phyloP scores from a whole-genome alignment of 1,284 basidiomycete genomes.

The Rhodotorula sp. region DNA sequence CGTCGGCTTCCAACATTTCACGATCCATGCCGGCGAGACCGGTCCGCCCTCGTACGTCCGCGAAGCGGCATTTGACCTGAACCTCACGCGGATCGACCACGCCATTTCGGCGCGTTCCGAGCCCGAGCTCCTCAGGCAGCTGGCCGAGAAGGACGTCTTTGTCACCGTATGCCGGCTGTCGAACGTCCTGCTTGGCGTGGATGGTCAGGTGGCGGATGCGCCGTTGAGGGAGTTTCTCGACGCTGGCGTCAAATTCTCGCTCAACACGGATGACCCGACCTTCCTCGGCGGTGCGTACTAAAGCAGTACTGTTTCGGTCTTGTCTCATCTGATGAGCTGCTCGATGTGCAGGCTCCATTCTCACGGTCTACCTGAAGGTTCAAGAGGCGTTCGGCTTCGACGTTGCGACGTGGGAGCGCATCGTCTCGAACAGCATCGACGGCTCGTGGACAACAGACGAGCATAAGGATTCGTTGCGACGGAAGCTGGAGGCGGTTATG shows the following conservation, averaged over 20 bases:
- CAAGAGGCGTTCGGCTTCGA: conserved; percentile 40
- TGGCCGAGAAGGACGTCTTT: conserved; percentile 34
- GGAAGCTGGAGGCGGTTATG: conserved; percentile 27
- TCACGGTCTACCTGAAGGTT: conserved; percentile 43
- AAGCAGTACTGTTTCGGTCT: not conserved
- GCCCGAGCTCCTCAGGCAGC: conserved; percentile 35
- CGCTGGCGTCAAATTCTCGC: conserved; percentile 42
- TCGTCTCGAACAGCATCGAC: conserved; percentile 40
- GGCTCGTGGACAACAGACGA: conserved; percentile 40
- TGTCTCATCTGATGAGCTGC: not conserved
- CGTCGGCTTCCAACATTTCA: conserved; percentile 36
- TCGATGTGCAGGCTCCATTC: conserved; percentile 28
- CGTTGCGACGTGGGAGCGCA: conserved; percentile 37
- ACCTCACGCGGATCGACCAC: conserved; percentile 44
- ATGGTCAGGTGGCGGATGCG: conserved; percentile 28
- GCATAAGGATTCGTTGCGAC: conserved; percentile 32
- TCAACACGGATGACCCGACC: conserved; percentile 46
- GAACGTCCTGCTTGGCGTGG: conserved; percentile 41
- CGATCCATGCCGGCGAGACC: conserved; percentile 45
- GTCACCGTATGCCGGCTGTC: conserved; percentile 42
- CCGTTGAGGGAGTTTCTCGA: conserved; percentile 43
- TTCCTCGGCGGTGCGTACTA: conserved; percentile 40
- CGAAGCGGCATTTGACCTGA: conserved; percentile 36
- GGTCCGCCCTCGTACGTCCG: conserved; percentile 42
- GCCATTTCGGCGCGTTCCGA: conserved; percentile 43